Evolutionary conservation across 768 basidiomycete species (phyloP).

Genomic region (Russula brevipes): DNA sequence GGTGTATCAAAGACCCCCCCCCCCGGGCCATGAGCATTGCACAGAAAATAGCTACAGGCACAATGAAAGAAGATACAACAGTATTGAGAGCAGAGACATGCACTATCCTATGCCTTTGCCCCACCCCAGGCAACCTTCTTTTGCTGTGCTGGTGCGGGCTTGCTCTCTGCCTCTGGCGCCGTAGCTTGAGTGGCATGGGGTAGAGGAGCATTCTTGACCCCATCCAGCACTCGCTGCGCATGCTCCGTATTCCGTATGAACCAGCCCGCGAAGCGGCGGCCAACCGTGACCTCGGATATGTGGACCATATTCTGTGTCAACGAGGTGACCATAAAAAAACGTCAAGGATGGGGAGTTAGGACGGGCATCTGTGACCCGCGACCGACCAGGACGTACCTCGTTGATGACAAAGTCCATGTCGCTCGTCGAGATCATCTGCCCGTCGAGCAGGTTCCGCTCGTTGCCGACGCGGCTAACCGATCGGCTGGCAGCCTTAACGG

Average conservation of each 20-base stretch:
- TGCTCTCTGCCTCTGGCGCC: constrained; percentile 10
- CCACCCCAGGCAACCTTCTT: constrained; percentile 25
- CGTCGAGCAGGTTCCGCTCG: constrained; percentile 64
- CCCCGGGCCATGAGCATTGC: background rate
- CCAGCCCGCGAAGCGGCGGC: constrained; percentile 92
- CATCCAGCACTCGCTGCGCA: constrained; percentile 81
- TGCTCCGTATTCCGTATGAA: constrained; percentile 96
- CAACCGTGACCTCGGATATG: constrained; percentile 91
- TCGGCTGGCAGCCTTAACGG: constrained; percentile 84
- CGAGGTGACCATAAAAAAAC: background rate
- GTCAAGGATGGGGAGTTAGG: background rate
- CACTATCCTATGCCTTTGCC: constrained; percentile 1
- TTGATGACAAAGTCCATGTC: constrained; percentile 96
- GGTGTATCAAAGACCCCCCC: background rate
- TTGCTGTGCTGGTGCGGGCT: constrained; percentile 12
- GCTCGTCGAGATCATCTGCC: constrained; percentile 82
- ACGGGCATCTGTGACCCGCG: too few relatives aligned
- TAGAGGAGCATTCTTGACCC: constrained; percentile 55
- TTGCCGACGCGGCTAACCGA: constrained; percentile 55
- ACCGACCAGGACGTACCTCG: constrained; percentile 56
- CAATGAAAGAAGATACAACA: background rate
- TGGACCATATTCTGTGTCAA: constrained; percentile 83
- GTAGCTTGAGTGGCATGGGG: constrained; percentile 31
- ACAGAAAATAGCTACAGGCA: background rate
- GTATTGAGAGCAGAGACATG: background rate